phyloP scores from a whole-genome alignment of 2,329 filamentous ascomycete species.

The Trichophyton mentagrophytes region DNA sequence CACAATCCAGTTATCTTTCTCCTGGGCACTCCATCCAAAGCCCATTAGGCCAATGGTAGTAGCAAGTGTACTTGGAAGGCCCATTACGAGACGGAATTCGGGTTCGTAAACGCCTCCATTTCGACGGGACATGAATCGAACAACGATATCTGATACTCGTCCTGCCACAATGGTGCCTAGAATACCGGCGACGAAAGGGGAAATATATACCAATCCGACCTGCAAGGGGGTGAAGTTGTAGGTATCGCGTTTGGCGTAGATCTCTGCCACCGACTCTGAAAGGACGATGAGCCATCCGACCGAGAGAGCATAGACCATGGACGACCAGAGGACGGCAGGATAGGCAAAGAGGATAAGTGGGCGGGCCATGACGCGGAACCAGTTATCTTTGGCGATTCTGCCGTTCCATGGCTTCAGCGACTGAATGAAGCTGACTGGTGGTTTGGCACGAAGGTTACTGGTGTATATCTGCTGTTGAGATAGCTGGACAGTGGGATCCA shows the following conservation, averaged over 20 bases:
- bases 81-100: constrained; percentile 86
- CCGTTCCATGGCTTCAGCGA: constrained; percentile 68
- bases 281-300: constrained; percentile 93
- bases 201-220: constrained; percentile 77
- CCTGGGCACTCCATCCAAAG: constrained; percentile 81
- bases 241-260: constrained; percentile 55
- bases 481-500: constrained; percentile 17
- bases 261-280: constrained; percentile 69
- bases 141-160: constrained; percentile 72
- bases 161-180: constrained; percentile 87
- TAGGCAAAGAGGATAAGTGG: constrained; percentile 82
- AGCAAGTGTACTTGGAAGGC: constrained; percentile 59
- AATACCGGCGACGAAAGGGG: constrained; percentile 76
- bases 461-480: constrained; percentile 47
- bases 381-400: constrained; percentile 62
- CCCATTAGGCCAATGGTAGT: constrained; percentile 84
- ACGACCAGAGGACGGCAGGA: constrained; percentile 78
- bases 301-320: constrained; percentile 71
- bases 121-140: constrained; percentile 63
- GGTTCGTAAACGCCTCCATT: constrained; percentile 95
- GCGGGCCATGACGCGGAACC: constrained; percentile 62
- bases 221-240: constrained; percentile 76
- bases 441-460: constrained; percentile 51
- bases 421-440: constrained; percentile 58
- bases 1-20: constrained; percentile 70